Conservation (phyloP, 306 rosid genomes). For the Vicia faba region DNA sequence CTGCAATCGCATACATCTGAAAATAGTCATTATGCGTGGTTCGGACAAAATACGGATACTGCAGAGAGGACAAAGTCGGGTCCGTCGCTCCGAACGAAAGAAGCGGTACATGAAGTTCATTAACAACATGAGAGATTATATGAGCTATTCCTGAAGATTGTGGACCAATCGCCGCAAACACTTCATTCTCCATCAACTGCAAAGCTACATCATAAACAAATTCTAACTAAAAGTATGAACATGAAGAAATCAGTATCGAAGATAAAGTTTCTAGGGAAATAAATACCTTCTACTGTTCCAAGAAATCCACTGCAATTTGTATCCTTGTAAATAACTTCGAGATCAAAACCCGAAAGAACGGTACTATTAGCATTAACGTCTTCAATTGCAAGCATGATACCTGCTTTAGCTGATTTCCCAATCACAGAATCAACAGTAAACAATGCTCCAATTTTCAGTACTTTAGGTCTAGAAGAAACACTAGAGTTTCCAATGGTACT, state of each 20-base stretch:
- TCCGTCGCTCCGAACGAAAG: conserved; percentile 90
- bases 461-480: conserved; percentile 44
- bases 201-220: conserved; percentile 57
- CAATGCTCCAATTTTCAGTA: conserved; percentile 70
- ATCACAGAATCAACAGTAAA: conserved; percentile 69
- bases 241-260: conserved; percentile 22
- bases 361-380: conserved; percentile 65
- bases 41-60: conserved; percentile 79
- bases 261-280: conserved; percentile 31
- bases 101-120: conserved; percentile 91
- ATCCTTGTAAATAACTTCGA: conserved; percentile 50
- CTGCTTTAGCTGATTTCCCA: conserved; percentile 71
- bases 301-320: conserved; percentile 83
- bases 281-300: conserved; percentile 78
- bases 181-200: conserved; percentile 79
- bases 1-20: conserved; percentile 86
- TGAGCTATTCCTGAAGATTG: conserved; percentile 95
- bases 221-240: neutral
- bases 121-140: conserved; percentile 78
- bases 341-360: conserved; percentile 50
- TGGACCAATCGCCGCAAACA: conserved; percentile 82
- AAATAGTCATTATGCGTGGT: conserved; percentile 78
- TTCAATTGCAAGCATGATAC: conserved; percentile 56
- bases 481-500: conserved; percentile 42
- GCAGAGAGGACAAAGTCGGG: conserved; percentile 74